Base-by-base conservation (phyloP, 2,329 filamentous ascomycete genomes). In the Myrmaecium sp. region DNA sequence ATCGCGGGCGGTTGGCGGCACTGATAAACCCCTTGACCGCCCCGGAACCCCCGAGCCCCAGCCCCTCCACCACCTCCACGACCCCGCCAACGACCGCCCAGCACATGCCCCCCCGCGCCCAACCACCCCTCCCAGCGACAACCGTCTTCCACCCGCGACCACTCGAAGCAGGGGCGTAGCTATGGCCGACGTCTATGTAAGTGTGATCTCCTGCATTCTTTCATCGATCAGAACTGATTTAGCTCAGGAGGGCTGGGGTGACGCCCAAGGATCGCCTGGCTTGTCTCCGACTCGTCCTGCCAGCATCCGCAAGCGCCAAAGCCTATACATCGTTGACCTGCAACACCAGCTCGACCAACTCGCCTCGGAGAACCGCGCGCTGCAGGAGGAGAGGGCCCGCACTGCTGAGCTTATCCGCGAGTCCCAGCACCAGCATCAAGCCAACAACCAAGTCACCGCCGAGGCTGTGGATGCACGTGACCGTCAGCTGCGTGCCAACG, bases 281-380 rank as follows among this genome's bases (percentile, higher is more conserved):
- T 74, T 78, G 44, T 95, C 89, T 44, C 89, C 89, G 29, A 92
- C 82, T 40, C 74, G 86, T 54, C 84, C 89, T 42, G 82, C 84
- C 47, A 94, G 83, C 62, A 79, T 98, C 69, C 84, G 86, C 42
- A 84, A 86, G 49, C 80, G 86, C 47, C 89, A 93, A 56, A 95
- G 86, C 64, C 86, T 95, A 74, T 86, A 95, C 57, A 73, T 95
- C 33, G 57, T 67, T 46, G 86, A 98, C 43, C 73, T 98, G 46
- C 83, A 95, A 60, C 64, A 69, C 33, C 72, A 69, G 43, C 67
- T 98, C 41, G 82, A 94, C 40, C 76, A 86, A 51, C 64, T 98
- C 36, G 62, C 77, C 21, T 72, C 75, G 13, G 86, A 98, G 50
- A 95, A 95, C 46, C 73, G 75, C 30, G 59, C 71, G 34, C 70